These are phyloP conservation scores for Pseudognaphalium luteoalbum DNA, from an alignment of 129 eudicot species.

Conservation along the genomic window DNA sequence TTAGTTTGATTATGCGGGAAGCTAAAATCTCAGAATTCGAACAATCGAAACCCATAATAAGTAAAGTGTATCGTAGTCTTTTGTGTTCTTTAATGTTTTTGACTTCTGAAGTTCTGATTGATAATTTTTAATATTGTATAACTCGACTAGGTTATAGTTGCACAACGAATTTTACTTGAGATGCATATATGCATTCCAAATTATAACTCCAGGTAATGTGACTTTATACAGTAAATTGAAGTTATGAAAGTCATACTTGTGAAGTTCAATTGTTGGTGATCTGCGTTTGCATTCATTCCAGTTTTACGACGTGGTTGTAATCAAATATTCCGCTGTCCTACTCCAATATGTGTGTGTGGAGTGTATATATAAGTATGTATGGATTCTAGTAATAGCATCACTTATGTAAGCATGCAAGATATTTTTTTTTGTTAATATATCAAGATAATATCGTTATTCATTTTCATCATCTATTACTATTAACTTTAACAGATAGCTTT, in stretches of 20 bases:
- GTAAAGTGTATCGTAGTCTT: neutral
- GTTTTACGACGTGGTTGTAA: too few species aligned
- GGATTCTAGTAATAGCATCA: neutral
- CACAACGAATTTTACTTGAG: neutral
- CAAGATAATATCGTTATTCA: neutral
- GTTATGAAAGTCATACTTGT: neutral
- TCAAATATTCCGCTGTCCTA: too few species aligned
- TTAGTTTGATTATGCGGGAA: neutral
- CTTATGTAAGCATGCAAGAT: neutral
- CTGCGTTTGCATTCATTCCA: too few species aligned
- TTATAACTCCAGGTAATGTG: neutral
- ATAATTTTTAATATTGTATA: neutral
- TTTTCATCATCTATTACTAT: neutral
- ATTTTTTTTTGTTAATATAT: too few species aligned
- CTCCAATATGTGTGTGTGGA: neutral
- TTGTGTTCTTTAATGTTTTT: neutral
- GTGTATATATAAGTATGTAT: too few species aligned
- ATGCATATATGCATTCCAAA: neutral
- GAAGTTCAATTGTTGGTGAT: too few species aligned
- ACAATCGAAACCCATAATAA: neutral
- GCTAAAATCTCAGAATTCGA: neutral
- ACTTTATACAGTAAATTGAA: neutral
- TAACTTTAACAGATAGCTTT: neutral
- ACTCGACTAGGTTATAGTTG: neutral
- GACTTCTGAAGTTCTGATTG: neutral